Evolutionary conservation across 768 basidiomycete genomes (phyloP).

Genomic region (Panaeolus papilionaceus): DNA sequence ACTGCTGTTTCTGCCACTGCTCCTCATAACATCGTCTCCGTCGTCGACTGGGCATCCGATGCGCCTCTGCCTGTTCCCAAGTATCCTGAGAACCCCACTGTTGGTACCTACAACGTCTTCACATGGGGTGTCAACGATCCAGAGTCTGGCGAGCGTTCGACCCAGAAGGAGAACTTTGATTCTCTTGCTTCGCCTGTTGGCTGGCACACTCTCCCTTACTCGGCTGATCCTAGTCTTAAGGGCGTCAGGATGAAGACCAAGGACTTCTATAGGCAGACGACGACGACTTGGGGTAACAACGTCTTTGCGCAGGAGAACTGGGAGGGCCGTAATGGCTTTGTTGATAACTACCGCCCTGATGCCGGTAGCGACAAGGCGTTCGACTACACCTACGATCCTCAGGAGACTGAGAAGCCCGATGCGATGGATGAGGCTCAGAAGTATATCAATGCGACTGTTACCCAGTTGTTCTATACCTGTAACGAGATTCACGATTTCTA

Average conservation of each 20-base stretch:
- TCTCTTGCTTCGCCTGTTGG: conserved; percentile 82
- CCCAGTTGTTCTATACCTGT: conserved; percentile 89
- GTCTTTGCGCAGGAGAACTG: conserved; percentile 96
- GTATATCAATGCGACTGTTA: conserved; percentile 86
- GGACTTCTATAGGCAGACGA: conserved; percentile 64
- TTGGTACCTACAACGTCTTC: conserved; percentile 75
- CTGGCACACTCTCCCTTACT: conserved; percentile 87
- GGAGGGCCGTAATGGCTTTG: conserved; percentile 71
- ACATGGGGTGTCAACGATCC: conserved; percentile 90
- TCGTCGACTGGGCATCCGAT: conserved; percentile 95
- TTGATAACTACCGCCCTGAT: conserved; percentile 82
- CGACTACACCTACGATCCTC: conserved; percentile 78
- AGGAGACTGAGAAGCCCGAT: conserved; percentile 57
- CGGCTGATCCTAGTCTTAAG: conserved; percentile 64
- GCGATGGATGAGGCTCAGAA: conserved; percentile 74
- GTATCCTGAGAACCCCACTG: conserved; percentile 27
- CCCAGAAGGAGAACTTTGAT: conserved; percentile 76
- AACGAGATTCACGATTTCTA: conserved; percentile 85
- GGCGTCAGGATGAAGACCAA: conserved; percentile 31
- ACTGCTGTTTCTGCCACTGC: conserved; percentile 74
- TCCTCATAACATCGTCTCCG: conserved; percentile 85
- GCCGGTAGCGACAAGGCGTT: conserved; percentile 63
- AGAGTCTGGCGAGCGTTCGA: conserved; percentile 60
- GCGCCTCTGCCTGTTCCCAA: conserved; percentile 55
- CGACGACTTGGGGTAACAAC: conserved; percentile 90